phyloP scores from a whole-genome alignment of 305 asterid genomes.

The Solanum hybrid region DNA sequence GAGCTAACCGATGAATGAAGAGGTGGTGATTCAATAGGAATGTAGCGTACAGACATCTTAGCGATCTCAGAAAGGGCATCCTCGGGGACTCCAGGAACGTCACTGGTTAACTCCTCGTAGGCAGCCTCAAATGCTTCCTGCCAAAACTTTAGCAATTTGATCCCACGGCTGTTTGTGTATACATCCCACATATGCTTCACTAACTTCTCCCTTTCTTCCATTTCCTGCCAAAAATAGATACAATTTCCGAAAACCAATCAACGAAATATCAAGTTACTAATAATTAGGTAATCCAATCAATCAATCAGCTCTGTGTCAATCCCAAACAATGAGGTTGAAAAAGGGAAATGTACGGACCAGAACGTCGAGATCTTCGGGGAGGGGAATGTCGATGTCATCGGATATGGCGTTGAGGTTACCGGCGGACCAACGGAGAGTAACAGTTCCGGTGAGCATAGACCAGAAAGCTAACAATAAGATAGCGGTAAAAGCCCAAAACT shows the following conservation, averaged over 20 bases:
- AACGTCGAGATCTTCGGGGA: conserved; percentile 73
- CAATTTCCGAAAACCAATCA: background rate
- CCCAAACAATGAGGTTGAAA: background rate
- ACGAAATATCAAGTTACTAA: background rate
- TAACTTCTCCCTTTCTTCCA: conserved; percentile 78
- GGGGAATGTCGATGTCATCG: conserved; percentile 32
- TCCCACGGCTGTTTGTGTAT: conserved; percentile 45
- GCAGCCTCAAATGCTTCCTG: conserved; percentile 76
- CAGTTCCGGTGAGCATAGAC: conserved; percentile 67
- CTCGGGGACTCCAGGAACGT: conserved; percentile 42
- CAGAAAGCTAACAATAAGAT: conserved; percentile 60
- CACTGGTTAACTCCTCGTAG: conserved; percentile 56
- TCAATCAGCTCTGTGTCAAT: background rate
- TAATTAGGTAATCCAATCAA: background rate
- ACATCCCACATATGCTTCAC: conserved; percentile 89
- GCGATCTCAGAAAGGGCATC: conserved; percentile 66
- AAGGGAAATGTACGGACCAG: conserved; percentile 32
- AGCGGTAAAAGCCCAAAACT: conserved; percentile 55
- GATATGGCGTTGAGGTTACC: conserved; percentile 49
- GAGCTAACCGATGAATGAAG: conserved; percentile 51
- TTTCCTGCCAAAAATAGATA: conserved; percentile 31
- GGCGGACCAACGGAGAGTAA: conserved; percentile 78
- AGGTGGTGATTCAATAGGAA: conserved; percentile 45
- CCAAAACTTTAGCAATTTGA: conserved; percentile 59
- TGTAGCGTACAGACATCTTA: conserved; percentile 52